Evolutionary conservation across 2,329 filamentous ascomycete species (phyloP).

Genomic region (Penicillium sp.): DNA sequence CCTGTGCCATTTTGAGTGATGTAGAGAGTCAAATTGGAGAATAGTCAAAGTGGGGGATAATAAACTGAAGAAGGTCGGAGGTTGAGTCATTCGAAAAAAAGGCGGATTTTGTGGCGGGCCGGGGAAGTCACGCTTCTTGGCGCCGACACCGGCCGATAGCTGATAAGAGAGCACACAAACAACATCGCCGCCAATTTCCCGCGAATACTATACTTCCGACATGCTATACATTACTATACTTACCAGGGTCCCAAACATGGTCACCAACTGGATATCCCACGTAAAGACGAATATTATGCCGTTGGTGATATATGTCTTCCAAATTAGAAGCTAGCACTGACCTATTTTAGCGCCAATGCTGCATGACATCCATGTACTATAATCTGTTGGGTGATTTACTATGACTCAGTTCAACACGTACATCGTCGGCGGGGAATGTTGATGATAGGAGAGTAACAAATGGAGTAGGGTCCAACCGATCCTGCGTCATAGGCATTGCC

Average conservation of each 20-base stretch:
- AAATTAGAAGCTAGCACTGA: too few species aligned
- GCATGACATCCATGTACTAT: too few species aligned
- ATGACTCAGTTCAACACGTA: neutral
- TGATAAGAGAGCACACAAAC: conserved; percentile 14
- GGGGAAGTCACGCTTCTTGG: conserved; percentile 24
- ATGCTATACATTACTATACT: neutral
- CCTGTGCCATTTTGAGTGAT: conserved; percentile 26
- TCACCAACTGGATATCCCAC: too few species aligned
- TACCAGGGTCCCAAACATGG: neutral
- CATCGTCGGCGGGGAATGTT: neutral
- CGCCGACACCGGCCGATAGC: conserved; percentile 24
- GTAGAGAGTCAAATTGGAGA: neutral
- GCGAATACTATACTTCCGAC: neutral
- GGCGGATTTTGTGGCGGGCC: conserved; percentile 23
- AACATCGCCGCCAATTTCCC: neutral
- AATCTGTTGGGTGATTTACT: too few species aligned
- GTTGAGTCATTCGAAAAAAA: conserved; percentile 27
- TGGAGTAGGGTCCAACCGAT: neutral
- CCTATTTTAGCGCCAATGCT: too few species aligned
- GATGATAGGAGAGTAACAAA: neutral
- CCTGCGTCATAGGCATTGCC: neutral
- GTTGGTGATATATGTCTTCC: too few species aligned
- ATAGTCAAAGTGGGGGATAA: neutral
- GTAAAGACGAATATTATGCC: too few species aligned
- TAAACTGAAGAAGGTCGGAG: conserved; percentile 14